Evolutionary conservation across 805 yeast species (phyloP).

Genomic region (Candida corydali): DNA sequence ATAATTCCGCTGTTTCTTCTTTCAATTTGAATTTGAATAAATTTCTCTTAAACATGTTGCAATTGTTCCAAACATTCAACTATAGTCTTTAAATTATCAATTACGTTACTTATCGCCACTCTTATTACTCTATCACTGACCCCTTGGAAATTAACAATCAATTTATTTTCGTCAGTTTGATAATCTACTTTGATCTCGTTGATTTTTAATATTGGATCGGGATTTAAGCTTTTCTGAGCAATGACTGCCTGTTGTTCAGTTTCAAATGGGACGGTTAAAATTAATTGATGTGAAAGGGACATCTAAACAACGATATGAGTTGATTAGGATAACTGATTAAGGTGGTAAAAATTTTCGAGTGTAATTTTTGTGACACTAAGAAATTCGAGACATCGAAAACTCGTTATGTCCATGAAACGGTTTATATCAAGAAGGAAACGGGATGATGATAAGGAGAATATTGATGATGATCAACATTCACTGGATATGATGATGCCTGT

Average conservation of each 20-base stretch:
- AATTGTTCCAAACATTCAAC: conserved; percentile 79
- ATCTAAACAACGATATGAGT: no score
- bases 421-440: background rate
- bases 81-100: conserved; percentile 73
- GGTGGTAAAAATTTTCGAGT: no score
- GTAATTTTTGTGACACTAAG: no score
- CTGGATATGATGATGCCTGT: conserved; percentile 4
- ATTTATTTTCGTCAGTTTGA: conserved; percentile 24
- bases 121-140: conserved; percentile 71
- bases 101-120: conserved; percentile 77
- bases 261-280: conserved; percentile 62
- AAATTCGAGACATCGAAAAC: background rate
- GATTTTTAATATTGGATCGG: conserved; percentile 79
- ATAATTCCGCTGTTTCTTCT: conserved; percentile 13
- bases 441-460: background rate
- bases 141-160: conserved; percentile 53
- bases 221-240: conserved; percentile 57
- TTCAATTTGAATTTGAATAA: conserved; percentile 4
- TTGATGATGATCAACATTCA: background rate
- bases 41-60: conserved; percentile 11
- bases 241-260: conserved; percentile 55
- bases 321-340: no score
- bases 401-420: background rate
- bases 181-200: conserved; percentile 56
- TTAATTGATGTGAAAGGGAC: conserved; percentile 4